Evolutionary conservation across 345 rosid species (phyloP).

Genomic region (Arabidopsis arenosa): DNA sequence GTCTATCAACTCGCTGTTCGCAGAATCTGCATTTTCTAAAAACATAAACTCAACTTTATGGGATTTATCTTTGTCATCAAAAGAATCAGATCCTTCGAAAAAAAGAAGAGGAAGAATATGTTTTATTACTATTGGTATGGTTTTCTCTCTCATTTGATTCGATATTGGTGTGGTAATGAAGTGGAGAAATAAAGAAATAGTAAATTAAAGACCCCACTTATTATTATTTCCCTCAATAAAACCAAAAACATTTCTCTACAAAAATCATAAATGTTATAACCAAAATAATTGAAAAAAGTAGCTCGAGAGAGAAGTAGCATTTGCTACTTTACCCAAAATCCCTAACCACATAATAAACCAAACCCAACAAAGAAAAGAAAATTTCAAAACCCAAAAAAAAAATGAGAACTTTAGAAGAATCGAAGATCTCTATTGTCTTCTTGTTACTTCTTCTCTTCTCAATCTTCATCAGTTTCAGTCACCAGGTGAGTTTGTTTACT

Average conservation of each 20-base stretch:
- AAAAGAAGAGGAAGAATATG: neutral
- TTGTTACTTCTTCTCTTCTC: slow-evolving; percentile 50
- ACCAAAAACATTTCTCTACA: slow-evolving; percentile 22
- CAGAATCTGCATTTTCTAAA: too few species aligned
- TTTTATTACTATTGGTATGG: slow-evolving; percentile 14
- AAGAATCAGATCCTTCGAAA: slow-evolving; percentile 26
- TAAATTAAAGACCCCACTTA: slow-evolving; percentile 30
- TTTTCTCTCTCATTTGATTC: slow-evolving; percentile 12
- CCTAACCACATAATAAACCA: slow-evolving; percentile 19
- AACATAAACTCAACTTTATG: neutral
- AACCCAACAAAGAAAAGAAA: slow-evolving; percentile 16
- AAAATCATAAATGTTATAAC: slow-evolving; percentile 41
- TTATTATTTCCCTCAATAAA: slow-evolving; percentile 19
- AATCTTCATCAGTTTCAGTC: slow-evolving; percentile 44
- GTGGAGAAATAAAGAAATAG: slow-evolving; percentile 25
- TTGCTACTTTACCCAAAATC: slow-evolving; percentile 39
- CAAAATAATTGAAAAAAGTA: slow-evolving; percentile 44
- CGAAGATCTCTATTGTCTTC: slow-evolving; percentile 42
- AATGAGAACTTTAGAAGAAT: slow-evolving; percentile 44
- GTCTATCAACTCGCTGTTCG: too few species aligned
- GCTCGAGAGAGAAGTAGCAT: slow-evolving; percentile 9
- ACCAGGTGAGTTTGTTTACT: slow-evolving; percentile 48
- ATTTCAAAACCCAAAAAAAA: neutral
- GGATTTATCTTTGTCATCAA: neutral
- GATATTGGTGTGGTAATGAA: slow-evolving; percentile 37